phyloP scores from a whole-genome alignment of 306 rosid species.

The Urtica urens region DNA sequence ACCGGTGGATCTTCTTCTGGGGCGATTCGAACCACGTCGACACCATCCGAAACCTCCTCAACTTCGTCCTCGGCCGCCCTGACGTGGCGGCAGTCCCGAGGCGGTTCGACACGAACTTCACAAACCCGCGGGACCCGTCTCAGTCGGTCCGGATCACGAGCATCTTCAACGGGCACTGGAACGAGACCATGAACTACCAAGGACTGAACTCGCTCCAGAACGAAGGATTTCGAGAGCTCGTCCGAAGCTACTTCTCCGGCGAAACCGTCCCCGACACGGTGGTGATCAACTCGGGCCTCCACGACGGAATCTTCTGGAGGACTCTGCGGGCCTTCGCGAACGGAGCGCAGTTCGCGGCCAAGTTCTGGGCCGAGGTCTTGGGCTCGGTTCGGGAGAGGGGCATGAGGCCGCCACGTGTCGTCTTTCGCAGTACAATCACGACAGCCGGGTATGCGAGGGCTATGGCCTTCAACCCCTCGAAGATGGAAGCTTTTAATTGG shows the following conservation, averaged over 20 bases:
- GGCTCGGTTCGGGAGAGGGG: conserved; percentile 49
- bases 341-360: conserved; percentile 64
- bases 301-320: conserved; percentile 59
- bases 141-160: conserved; percentile 73
- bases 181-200: conserved; percentile 62
- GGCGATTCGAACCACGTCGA: conserved; percentile 95
- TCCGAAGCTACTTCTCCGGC: conserved; percentile 56
- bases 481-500: conserved; percentile 76
- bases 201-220: conserved; percentile 73
- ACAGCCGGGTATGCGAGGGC: conserved; percentile 78
- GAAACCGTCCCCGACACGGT: conserved; percentile 60
- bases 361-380: conserved; percentile 63
- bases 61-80: conserved; percentile 64
- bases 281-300: conserved; percentile 82
- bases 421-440: conserved; percentile 68
- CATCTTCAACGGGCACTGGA: conserved; percentile 95
- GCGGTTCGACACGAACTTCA: conserved; percentile 59
- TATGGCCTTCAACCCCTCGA: conserved; percentile 64
- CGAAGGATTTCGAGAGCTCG: conserved; percentile 51
- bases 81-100: conserved; percentile 56
- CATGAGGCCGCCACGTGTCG: conserved; percentile 42
- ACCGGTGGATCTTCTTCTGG: conserved; percentile 89
- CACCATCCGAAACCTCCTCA: conserved; percentile 66
- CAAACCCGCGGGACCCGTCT: conserved; percentile 63
- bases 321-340: conserved; percentile 50